These are phyloP conservation scores for Smallanthus sonchifolius DNA, from an alignment of 129 eudicot genomes.

Conservation along the genomic window DNA sequence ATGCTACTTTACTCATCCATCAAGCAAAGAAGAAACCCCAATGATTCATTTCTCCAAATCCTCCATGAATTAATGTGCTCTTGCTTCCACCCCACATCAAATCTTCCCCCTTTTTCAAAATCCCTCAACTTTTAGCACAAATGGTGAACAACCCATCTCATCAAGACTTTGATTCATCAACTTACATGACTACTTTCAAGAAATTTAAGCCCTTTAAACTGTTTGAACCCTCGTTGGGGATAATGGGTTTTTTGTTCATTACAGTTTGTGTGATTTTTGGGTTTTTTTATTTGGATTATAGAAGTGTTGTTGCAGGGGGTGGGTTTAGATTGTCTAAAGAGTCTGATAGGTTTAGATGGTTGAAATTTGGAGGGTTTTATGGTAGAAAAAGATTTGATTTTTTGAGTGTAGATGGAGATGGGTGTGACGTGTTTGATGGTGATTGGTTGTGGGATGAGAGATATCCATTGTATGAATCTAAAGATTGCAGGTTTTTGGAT, in stretches of 20 bases:
- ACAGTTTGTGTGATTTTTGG: slow-evolving; percentile 46
- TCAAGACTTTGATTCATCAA: slow-evolving; percentile 26
- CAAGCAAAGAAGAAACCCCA: slow-evolving; percentile 31
- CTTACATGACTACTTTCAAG: slow-evolving; percentile 29
- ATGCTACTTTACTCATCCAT: slow-evolving; percentile 44
- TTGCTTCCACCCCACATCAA: slow-evolving; percentile 25
- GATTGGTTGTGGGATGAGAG: slow-evolving; percentile 98
- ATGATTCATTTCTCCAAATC: slow-evolving; percentile 21
- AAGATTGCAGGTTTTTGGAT: slow-evolving; percentile 80
- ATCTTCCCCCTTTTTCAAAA: neutral
- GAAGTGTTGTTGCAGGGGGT: slow-evolving; percentile 43
- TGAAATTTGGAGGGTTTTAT: slow-evolving; percentile 25
- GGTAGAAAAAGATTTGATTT: slow-evolving; percentile 48
- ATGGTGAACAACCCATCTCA: slow-evolving; percentile 54
- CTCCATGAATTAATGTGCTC: slow-evolving; percentile 14
- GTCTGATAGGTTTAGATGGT: slow-evolving; percentile 50
- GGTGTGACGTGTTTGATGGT: slow-evolving; percentile 91
- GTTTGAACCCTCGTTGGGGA: slow-evolving; percentile 70
- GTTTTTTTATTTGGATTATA: slow-evolving; percentile 73
- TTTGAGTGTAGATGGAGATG: slow-evolving; percentile 53
- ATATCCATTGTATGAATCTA: slow-evolving; percentile 82
- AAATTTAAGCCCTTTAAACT: slow-evolving; percentile 52
- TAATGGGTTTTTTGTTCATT: slow-evolving; percentile 46
- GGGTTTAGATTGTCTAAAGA: slow-evolving; percentile 25
- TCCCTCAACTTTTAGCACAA: slow-evolving; percentile 14